Evolutionary conservation across 306 rosid genomes (phyloP).

Genomic region (Rosa lucieae): DNA sequence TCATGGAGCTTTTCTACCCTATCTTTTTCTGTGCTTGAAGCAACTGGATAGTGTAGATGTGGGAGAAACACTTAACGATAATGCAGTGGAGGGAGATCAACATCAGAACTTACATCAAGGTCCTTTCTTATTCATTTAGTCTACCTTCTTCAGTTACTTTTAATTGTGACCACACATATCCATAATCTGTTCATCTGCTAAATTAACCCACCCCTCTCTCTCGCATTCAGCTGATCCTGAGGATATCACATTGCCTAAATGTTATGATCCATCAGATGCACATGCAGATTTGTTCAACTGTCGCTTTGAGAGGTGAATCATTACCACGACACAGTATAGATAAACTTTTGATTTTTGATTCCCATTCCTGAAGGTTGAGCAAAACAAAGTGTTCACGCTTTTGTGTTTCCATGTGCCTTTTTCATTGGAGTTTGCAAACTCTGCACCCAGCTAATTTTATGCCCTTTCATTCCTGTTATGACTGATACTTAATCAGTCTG

Average conservation of each 20-base stretch:
- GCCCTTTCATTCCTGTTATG: neutral
- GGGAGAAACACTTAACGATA: conserved; percentile 40
- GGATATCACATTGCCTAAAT: conserved; percentile 61
- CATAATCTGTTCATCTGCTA: conserved; percentile 17
- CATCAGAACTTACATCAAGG: conserved; percentile 60
- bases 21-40: conserved; percentile 42
- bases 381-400: neutral
- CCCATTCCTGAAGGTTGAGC: neutral
- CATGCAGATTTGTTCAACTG: conserved; percentile 34
- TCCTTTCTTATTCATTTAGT: conserved; percentile 29
- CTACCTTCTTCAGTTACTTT: neutral
- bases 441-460: neutral
- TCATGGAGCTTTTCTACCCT: neutral
- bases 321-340: neutral
- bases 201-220: conserved; percentile 14
- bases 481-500: neutral
- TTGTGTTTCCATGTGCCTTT: neutral
- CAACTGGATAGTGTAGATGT: conserved; percentile 63
- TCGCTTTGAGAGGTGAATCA: conserved; percentile 63
- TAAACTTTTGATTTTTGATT: neutral
- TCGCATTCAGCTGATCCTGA: conserved; percentile 58
- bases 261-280: conserved; percentile 44
- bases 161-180: conserved; percentile 1
- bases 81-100: conserved; percentile 41
- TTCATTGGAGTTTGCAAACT: neutral